A percentile compares a stretch with the other conserved stretches of the same genome.
Evolutionary conservation across 257 asterid species (phyloP).

Genomic region (Solanum pinnatisectum): DNA sequence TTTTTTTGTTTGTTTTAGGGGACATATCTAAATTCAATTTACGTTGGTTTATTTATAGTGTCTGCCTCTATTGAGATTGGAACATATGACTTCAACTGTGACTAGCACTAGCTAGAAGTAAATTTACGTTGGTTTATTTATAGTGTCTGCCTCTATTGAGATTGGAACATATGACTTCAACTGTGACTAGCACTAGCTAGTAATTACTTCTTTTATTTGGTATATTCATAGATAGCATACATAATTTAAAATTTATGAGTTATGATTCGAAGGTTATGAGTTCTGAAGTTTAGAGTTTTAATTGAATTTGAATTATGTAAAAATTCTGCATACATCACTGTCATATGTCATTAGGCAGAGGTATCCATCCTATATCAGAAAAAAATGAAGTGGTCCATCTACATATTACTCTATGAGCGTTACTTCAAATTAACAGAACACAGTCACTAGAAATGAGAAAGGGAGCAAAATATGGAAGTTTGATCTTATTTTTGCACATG

Average conservation of each 20-base stretch:
- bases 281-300: not conserved
- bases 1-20: not conserved
- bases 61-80: not conserved
- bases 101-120: not conserved
- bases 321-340: not conserved
- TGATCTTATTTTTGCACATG: not conserved
- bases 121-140: not conserved
- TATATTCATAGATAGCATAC: not conserved
- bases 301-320: not conserved
- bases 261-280: not conserved
- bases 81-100: not conserved
- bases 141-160: not conserved
- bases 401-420: not conserved
- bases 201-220: not conserved
- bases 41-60: not conserved
- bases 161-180: not conserved
- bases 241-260: not conserved
- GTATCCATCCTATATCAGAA: not conserved
- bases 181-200: not conserved
- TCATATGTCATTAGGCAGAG: not conserved
- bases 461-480: not conserved
- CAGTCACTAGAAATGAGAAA: not conserved
- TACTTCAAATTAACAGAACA: not conserved
- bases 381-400: not conserved
- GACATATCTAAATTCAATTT: not conserved